A percentile compares a stretch with the other conserved stretches of the same genome.
These are phyloP conservation scores for Emergomyces orientalis DNA, from an alignment of 2,329 filamentous ascomycete genomes.

Conservation along the genomic window DNA sequence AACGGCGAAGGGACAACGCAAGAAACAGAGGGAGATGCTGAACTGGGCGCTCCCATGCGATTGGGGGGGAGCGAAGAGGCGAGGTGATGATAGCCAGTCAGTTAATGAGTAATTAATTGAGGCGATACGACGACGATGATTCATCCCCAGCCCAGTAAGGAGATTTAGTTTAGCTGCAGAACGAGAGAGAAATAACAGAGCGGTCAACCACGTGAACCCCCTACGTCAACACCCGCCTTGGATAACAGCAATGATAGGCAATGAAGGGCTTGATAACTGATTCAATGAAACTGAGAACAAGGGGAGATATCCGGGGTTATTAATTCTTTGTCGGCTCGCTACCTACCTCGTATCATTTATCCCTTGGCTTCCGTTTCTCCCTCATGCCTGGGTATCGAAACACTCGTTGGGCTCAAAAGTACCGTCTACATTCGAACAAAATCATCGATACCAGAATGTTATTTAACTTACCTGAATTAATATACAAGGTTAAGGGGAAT, in stretches of 20 bases:
- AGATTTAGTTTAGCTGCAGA: neutral
- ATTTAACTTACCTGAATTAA: neutral
- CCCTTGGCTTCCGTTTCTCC: too few species aligned
- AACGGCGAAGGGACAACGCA: conserved; percentile 12
- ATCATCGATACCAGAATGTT: neutral
- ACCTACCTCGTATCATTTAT: neutral
- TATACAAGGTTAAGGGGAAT: neutral
- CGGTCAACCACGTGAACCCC: neutral
- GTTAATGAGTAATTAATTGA: neutral
- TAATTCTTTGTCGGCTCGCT: too few species aligned
- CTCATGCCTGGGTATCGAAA: too few species aligned
- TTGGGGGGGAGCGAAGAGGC: neutral
- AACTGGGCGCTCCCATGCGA: neutral
- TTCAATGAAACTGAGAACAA: neutral
- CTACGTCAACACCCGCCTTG: neutral
- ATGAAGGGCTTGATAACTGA: neutral
- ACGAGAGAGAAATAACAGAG: neutral
- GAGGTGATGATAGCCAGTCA: conserved; percentile 1
- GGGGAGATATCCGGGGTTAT: neutral
- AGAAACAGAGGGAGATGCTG: conserved; percentile 6
- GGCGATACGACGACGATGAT: neutral
- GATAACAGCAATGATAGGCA: neutral
- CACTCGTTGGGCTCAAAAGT: neutral
- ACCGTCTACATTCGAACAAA: neutral
- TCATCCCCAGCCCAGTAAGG: neutral